Base-by-base conservation (phyloP, 2,329 filamentous ascomycete species). In the Fusarium pseudocircinatum region DNA sequence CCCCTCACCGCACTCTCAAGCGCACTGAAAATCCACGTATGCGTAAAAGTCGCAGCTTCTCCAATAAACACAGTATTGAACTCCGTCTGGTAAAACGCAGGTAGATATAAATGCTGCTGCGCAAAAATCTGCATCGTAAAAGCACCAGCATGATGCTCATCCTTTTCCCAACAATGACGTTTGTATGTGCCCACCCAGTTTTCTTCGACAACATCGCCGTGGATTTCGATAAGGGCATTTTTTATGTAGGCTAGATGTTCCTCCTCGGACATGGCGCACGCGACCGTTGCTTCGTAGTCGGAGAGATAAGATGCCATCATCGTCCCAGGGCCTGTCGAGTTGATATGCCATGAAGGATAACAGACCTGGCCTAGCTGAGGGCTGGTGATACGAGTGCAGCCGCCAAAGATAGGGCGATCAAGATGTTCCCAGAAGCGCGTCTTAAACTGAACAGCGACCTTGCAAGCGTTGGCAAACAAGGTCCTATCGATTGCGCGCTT, bases 61-160 rank as follows among this genome's bases (percentile, higher is more conserved):
- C 80, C 79, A 1, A 80, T 77, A 6, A 80, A 81, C 1, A 81
- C 70, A 0, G 79, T 81, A 20, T 81, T 79, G 36, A 85, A 85
- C 80, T 91, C 88, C 0, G 89, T 91, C 70, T 88, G 83, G 70
- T 88, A 90, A 73, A 89, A 91, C 0, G 88, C 87, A 0, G 90
- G 89, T 5, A 91, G 79, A 66, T 89, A 91, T 10, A 91, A 74
- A 37, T 90, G 84, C 70, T 91, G 88, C 77, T 90, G 89, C 0
- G 85, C 85, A 3, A 87, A 82, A 1, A 82, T 78, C 2, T 88
- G 88, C 32, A 81, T 75, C 1, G 86, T 84, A 86, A 88, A 91
- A 5, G 87, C 86, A 30, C 87, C 88, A 2, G 86, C 87, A 67
- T 90, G 85, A 62, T 88, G 85, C 72, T 88, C 85, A 47, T 90